Evolutionary conservation across 2,329 filamentous ascomycete genomes (phyloP).

Genomic region (Akanthomyces dipterigenus): DNA sequence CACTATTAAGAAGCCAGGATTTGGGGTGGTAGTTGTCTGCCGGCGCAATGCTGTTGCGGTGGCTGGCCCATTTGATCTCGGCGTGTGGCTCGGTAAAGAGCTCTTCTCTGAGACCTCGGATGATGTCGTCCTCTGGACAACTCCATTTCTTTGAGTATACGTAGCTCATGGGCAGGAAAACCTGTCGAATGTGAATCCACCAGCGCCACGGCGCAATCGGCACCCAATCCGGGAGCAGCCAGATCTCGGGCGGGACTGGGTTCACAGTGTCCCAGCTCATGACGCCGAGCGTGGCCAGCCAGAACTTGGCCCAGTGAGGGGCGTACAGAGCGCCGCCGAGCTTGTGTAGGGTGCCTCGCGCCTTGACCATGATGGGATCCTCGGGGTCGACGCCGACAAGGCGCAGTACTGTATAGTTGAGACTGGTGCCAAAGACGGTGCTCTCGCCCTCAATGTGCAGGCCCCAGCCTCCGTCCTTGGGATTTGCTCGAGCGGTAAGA

Average conservation of each 20-base stretch:
- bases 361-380: constrained; percentile 78
- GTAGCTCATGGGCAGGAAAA: constrained; percentile 90
- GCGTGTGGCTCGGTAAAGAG: constrained; percentile 74
- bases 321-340: constrained; percentile 77
- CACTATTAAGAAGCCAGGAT: constrained; percentile 68
- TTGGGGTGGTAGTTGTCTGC: constrained; percentile 93
- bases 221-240: constrained; percentile 87
- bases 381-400: constrained; percentile 78
- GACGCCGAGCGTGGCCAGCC: constrained; percentile 79
- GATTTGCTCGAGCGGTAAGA: constrained; percentile 75
- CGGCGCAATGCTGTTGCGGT: constrained; percentile 76
- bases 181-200: constrained; percentile 98
- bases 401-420: constrained; percentile 81
- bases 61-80: constrained; percentile 65
- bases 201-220: constrained; percentile 87
- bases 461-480: constrained; percentile 93
- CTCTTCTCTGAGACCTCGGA: constrained; percentile 68
- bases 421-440: constrained; percentile 78
- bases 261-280: constrained; percentile 90
- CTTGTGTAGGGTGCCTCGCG: constrained; percentile 72
- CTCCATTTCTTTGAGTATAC: constrained; percentile 79
- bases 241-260: constrained; percentile 86
- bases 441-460: constrained; percentile 92
- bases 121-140: constrained; percentile 68
- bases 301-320: constrained; percentile 97